phyloP scores from a whole-genome alignment of 495 filamentous ascomycete genomes.

The Haplographium delicatum region DNA sequence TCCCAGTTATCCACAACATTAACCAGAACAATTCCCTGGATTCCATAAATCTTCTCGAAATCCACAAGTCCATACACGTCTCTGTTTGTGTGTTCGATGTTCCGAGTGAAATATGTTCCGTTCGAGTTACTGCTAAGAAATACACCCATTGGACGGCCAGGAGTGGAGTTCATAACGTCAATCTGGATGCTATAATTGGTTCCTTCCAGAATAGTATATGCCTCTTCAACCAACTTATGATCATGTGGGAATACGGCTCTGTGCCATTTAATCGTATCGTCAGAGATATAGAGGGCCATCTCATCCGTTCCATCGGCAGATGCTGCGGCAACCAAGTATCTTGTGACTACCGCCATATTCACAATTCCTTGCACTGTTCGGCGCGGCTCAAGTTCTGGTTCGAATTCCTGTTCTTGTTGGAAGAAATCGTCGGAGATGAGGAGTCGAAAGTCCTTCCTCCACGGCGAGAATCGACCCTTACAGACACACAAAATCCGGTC shows the following conservation, averaged over 20 bases:
- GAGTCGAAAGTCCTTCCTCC: slow-evolving; percentile 62
- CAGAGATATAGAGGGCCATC: slow-evolving; percentile 76
- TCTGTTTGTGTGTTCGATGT: slow-evolving; percentile 87
- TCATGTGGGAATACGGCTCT: slow-evolving; percentile 79
- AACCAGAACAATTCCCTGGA: slow-evolving; percentile 87
- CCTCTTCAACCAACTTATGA: slow-evolving; percentile 74
- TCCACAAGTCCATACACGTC: slow-evolving; percentile 67
- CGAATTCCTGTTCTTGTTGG: slow-evolving; percentile 49
- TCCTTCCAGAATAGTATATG: slow-evolving; percentile 89
- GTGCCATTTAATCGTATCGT: slow-evolving; percentile 81
- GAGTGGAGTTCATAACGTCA: slow-evolving; percentile 70
- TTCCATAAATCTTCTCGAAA: slow-evolving; percentile 84
- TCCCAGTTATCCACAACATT: slow-evolving; percentile 86
- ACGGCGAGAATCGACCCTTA: slow-evolving; percentile 55
- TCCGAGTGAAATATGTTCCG: slow-evolving; percentile 88
- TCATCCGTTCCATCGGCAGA: slow-evolving; percentile 76
- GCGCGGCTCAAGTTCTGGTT: slow-evolving; percentile 69
- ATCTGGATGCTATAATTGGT: slow-evolving; percentile 97
- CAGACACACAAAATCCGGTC: slow-evolving; percentile 77
- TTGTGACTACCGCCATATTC: slow-evolving; percentile 73
- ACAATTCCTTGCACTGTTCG: slow-evolving; percentile 68
- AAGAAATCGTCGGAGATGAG: slow-evolving; percentile 79
- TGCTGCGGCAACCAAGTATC: slow-evolving; percentile 78
- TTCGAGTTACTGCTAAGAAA: slow-evolving; percentile 94
- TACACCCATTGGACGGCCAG: slow-evolving; percentile 67